phyloP scores from a whole-genome alignment of 202 grass and related monocot genomes.

The Brachypodium distachyon region DNA sequence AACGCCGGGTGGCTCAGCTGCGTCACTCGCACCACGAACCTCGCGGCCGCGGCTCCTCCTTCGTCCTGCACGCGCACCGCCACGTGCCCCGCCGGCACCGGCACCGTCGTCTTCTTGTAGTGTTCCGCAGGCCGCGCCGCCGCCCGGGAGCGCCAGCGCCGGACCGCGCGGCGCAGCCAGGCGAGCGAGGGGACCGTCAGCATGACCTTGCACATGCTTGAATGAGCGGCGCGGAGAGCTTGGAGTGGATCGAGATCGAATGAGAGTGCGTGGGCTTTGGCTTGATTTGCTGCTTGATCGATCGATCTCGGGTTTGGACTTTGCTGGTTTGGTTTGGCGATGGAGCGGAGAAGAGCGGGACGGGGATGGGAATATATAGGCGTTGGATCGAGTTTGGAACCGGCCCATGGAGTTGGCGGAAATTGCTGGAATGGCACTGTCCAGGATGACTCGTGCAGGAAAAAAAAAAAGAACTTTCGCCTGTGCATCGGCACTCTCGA shows the following conservation, averaged over 20 bases:
- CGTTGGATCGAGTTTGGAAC: background rate
- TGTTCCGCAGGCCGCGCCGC: too few relatives aligned
- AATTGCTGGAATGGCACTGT: constrained; percentile 13
- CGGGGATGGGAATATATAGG: constrained; percentile 22
- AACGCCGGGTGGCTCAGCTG: constrained; percentile 81
- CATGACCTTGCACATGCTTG: constrained; percentile 33
- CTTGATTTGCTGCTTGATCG: background rate
- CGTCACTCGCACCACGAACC: constrained; percentile 58
- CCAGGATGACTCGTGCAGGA: background rate
- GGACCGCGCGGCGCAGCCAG: constrained; percentile 46
- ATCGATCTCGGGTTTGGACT: background rate
- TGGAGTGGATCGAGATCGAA: background rate
- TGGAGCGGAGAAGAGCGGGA: background rate
- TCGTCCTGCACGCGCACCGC: constrained; percentile 18
- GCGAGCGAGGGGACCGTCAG: constrained; percentile 59
- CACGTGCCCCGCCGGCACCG: constrained; percentile 63
- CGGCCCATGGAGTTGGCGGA: background rate
- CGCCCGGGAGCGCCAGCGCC: constrained; percentile 37
- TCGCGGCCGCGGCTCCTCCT: background rate
- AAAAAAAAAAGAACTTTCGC: too few relatives aligned
- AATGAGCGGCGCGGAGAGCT: background rate
- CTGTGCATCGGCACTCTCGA: too few relatives aligned
- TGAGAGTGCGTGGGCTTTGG: background rate
- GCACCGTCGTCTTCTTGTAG: too few relatives aligned
- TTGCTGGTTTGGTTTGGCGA: background rate